phyloP scores from a whole-genome alignment of 176 grass and related monocot species.

The Aegilops bicornis region DNA sequence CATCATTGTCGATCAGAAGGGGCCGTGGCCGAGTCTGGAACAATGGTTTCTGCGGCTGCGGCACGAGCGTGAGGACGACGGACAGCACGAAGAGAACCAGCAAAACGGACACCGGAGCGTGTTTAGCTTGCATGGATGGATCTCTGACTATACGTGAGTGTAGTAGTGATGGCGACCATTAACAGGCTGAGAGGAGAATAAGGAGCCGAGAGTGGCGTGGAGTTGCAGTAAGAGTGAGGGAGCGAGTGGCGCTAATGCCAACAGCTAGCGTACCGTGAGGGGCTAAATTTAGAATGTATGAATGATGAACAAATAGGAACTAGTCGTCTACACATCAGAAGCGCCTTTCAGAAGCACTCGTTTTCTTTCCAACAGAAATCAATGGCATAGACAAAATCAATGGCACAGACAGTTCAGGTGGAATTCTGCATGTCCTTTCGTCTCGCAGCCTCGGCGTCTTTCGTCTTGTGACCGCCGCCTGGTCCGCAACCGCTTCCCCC shows the following conservation, averaged over 20 bases:
- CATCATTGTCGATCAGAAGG: not conserved
- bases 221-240: not conserved
- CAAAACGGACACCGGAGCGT: constrained; percentile 6
- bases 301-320: not conserved
- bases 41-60: not conserved
- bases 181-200: not conserved
- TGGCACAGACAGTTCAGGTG: too few species aligned
- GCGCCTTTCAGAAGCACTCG: not conserved
- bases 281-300: not conserved
- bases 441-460: too few species aligned
- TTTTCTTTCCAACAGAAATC: too few species aligned
- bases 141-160: not conserved
- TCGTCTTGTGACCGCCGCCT: too few species aligned
- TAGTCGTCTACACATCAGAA: too few species aligned
- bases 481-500: too few species aligned
- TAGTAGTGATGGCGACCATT: not conserved
- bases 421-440: too few species aligned
- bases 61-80: not conserved
- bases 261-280: not conserved
- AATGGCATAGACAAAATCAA: too few species aligned
- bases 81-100: constrained; percentile 27
- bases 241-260: not conserved
- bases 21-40: not conserved
- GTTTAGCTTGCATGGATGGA: constrained; percentile 29
- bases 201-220: not conserved